phyloP scores from a whole-genome alignment of 768 basidiomycete genomes.

The Termitomyces sp. region DNA sequence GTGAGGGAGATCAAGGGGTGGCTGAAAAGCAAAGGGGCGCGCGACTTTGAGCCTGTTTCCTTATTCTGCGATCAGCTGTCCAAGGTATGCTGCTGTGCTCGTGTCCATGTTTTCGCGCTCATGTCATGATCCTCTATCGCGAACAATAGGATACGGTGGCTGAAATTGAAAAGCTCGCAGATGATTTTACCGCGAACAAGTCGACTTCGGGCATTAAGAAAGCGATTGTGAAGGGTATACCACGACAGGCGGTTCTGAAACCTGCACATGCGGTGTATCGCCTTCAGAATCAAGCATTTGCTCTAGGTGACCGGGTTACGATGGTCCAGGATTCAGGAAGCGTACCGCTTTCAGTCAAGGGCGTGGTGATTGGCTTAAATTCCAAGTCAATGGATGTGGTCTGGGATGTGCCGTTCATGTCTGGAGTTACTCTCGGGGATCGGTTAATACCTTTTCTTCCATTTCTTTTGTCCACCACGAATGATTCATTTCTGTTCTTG shows the following conservation, averaged over 20 bases:
- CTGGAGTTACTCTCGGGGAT: slow-evolving; percentile 81
- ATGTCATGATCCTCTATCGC: background rate
- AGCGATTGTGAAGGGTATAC: slow-evolving; percentile 90
- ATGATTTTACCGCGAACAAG: slow-evolving; percentile 60
- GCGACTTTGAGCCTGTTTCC: slow-evolving; percentile 90
- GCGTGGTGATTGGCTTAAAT: slow-evolving; percentile 89
- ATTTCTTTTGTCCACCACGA: background rate
- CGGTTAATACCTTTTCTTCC: slow-evolving; percentile 42
- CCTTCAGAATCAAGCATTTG: slow-evolving; percentile 84
- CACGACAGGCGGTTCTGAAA: slow-evolving; percentile 89
- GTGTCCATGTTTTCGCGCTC: background rate
- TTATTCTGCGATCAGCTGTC: slow-evolving; percentile 89
- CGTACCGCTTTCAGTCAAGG: slow-evolving; percentile 88
- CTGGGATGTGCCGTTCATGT: slow-evolving; percentile 96
- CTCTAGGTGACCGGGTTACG: slow-evolving; percentile 88
- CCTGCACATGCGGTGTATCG: slow-evolving; percentile 88
- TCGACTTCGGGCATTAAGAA: slow-evolving; percentile 71
- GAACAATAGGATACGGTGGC: slow-evolving; percentile 63
- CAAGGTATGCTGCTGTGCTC: slow-evolving; percentile 47
- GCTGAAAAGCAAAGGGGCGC: slow-evolving; percentile 83
- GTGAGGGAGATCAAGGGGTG: slow-evolving; percentile 80
- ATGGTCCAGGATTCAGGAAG: slow-evolving; percentile 96
- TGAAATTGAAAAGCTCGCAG: slow-evolving; percentile 75
- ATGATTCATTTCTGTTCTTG: background rate
- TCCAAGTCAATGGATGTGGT: slow-evolving; percentile 89